Evolutionary conservation across 1,284 basidiomycete genomes (phyloP), one percentile per base, ranked within the genome.

Genomic region (Sanghuangporus baumii): DNA sequence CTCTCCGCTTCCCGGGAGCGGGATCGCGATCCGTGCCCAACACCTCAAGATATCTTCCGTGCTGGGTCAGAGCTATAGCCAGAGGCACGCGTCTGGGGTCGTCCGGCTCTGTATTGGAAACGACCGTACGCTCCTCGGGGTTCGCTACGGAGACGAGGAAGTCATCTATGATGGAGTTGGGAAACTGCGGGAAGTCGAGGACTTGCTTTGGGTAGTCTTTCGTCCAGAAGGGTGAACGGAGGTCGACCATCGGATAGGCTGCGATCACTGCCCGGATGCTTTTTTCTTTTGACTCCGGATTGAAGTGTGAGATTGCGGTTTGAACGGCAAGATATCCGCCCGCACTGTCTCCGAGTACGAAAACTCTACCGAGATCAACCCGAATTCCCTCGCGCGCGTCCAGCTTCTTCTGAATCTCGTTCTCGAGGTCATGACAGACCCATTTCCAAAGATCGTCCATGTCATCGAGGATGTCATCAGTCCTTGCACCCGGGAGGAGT

Each of bases 291-390:
- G 48, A 18, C 6, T 9, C 9, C 16, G 37, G 43, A 20, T 62
- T 51, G 43, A 57, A 57, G 38, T 36, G 26, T 7, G 40, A 34
- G 12, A 63, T 52, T n/a, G 31, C 62, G 9, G 54, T 36, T n/a
- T 63, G 62, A 2, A 60, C 26, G 18, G 62, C n/a, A 14, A 59
- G 47, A 50, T 63, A 63, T 16, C 62, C 62, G 5, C 62, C 62
- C 8, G 51, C 62, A 48, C 62, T 63, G 18, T 50, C 52, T 2
- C 62, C 62, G 7, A 16, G 6, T 3, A 63, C 46, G 36, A 63
- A 18, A n/a, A 56, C 26, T 16, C 37, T n/a, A 37, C 46, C 54
- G 8, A 60, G 36, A 46, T 63, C 62, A n/a, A 55, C n/a, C 2
- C 31, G 7, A 37, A 62, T 26, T 7, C 40, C 55, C 46, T 18